Evolutionary conservation across 2,329 filamentous ascomycete genomes (phyloP).

Genomic region (Akanthomyces uredinophilus): DNA sequence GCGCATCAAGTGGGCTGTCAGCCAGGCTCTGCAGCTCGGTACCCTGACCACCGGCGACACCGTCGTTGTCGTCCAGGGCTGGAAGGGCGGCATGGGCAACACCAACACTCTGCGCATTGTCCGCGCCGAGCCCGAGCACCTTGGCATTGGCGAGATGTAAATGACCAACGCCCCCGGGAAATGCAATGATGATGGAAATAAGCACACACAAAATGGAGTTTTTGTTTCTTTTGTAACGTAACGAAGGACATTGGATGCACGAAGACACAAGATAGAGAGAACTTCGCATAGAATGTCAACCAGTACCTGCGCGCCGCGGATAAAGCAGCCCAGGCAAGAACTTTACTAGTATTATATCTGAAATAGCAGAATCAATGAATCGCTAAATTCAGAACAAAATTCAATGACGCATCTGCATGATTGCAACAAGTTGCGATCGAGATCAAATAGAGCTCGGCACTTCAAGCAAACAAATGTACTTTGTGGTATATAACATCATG

Average conservation of each 20-base stretch:
- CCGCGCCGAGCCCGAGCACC: conserved; percentile 54
- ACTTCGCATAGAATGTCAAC: background rate
- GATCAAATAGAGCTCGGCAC: background rate
- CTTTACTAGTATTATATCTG: background rate
- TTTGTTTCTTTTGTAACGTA: conserved; percentile 12
- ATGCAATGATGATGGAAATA: background rate
- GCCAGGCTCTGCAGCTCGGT: conserved; percentile 76
- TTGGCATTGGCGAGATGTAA: conserved; percentile 47
- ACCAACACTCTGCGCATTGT: conserved; percentile 73
- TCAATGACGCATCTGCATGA: background rate
- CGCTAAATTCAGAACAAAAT: conserved; percentile 1
- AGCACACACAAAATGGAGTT: conserved; percentile 3
- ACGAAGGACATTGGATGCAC: background rate
- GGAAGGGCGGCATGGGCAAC: conserved; percentile 87
- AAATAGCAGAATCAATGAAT: conserved; percentile 6
- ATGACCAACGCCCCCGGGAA: background rate
- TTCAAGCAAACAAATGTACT: background rate
- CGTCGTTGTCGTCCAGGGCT: conserved; percentile 81
- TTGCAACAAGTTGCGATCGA: background rate
- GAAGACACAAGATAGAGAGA: background rate
- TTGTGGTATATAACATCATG: background rate
- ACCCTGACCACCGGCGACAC: conserved; percentile 68
- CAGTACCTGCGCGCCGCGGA: background rate
- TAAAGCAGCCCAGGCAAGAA: background rate
- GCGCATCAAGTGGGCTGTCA: conserved; percentile 95